phyloP scores from a whole-genome alignment of 495 filamentous ascomycete genomes.

The Barbatosphaeria neglecta region DNA sequence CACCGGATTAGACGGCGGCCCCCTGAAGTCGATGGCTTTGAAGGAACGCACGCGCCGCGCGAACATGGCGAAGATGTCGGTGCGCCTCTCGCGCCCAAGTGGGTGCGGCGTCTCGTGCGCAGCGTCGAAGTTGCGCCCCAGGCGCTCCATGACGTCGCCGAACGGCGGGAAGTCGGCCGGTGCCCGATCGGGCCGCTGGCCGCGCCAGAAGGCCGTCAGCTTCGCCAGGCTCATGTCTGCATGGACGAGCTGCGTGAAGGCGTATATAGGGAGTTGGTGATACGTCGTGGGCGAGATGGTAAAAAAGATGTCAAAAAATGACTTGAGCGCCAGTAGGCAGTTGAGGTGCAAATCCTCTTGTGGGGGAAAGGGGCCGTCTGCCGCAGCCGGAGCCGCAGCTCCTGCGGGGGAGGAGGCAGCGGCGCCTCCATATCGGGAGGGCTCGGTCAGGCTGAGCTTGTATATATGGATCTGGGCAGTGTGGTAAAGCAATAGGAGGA shows the following conservation, averaged over 20 bases:
- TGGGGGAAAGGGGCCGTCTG: neutral
- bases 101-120: neutral
- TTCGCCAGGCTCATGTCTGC: conserved; percentile 22
- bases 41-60: neutral
- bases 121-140: neutral
- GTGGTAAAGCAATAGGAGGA: neutral
- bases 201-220: conserved; percentile 16
- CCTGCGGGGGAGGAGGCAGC: neutral
- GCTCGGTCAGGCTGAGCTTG: neutral
- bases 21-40: neutral
- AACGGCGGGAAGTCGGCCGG: neutral
- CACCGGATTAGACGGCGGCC: too few relatives aligned
- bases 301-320: conserved; percentile 25
- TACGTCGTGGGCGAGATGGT: conserved; percentile 14
- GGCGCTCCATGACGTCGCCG: neutral
- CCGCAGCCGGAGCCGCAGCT: neutral
- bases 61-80: neutral
- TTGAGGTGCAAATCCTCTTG: neutral
- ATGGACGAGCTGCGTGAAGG: conserved; percentile 24
- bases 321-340: conserved; percentile 25
- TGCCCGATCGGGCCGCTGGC: neutral
- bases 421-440: neutral
- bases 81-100: neutral
- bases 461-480: neutral
- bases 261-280: conserved; percentile 16